Evolutionary conservation across 2,329 filamentous ascomycete genomes (phyloP).

Genomic region (Diplocarpon rosae): DNA sequence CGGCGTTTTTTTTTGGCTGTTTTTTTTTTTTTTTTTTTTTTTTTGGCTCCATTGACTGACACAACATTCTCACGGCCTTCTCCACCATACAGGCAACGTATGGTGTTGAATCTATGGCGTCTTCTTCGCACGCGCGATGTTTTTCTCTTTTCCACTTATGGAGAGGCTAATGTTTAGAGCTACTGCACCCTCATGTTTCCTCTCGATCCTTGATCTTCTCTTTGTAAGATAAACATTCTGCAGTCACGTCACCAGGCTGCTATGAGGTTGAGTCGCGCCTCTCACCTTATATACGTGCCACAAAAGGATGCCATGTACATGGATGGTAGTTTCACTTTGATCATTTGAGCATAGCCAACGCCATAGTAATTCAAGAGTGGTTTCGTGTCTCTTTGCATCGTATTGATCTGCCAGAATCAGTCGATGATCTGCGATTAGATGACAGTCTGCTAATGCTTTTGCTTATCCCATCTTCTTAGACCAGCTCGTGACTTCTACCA

Average conservation of each 20-base stretch:
- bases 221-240: constrained; percentile 23
- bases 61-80: constrained; percentile 13
- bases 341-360: constrained; percentile 1
- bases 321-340: background rate
- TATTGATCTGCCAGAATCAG: too few species aligned
- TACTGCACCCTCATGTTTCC: constrained; percentile 14
- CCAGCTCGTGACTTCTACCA: too few species aligned
- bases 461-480: too few species aligned
- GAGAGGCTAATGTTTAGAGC: constrained; percentile 24
- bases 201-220: constrained; percentile 15
- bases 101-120: constrained; percentile 14
- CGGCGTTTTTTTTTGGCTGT: constrained; percentile 17
- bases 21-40: too few species aligned
- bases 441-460: too few species aligned
- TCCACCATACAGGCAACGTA: constrained; percentile 13
- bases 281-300: constrained; percentile 9
- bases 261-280: constrained; percentile 2
- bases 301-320: constrained; percentile 12
- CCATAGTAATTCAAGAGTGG: background rate
- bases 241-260: constrained; percentile 20
- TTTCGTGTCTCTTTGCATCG: too few species aligned
- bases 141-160: constrained; percentile 13
- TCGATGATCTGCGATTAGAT: too few species aligned
- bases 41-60: constrained; percentile 8
- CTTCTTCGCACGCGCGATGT: constrained; percentile 5